A percentile compares a stretch with the other conserved stretches of the same genome.
phyloP scores from a whole-genome alignment of 768 basidiomycete genomes.

The Boletus reticulatus region DNA sequence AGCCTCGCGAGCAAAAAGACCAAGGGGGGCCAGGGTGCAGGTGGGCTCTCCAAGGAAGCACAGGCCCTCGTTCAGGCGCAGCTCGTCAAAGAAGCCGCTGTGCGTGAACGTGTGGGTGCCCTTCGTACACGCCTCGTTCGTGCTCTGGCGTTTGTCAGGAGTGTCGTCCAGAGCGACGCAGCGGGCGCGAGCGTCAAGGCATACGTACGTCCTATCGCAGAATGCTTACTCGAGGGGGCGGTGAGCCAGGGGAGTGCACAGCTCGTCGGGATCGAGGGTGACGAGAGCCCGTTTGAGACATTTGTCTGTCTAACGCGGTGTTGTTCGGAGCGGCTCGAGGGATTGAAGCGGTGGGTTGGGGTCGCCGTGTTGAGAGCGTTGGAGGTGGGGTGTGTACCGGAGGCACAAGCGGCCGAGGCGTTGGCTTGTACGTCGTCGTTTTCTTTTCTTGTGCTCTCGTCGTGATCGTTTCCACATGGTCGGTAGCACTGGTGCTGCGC shows the following conservation, averaged over 20 bases:
- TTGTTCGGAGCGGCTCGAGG: constrained; percentile 72
- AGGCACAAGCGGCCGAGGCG: constrained; percentile 69
- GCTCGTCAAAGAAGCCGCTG: constrained; percentile 62
- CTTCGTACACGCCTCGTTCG: constrained; percentile 58
- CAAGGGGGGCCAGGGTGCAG: constrained; percentile 15
- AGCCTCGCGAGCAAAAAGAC: constrained; percentile 77
- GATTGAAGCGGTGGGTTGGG: constrained; percentile 69
- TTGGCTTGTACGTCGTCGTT: constrained; percentile 37
- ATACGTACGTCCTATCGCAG: constrained; percentile 57
- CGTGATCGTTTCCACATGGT: neutral
- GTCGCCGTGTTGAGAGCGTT: constrained; percentile 80
- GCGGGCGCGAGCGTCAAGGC: constrained; percentile 41
- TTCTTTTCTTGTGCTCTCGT: neutral
- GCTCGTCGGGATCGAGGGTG: constrained; percentile 52
- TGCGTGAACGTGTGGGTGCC: constrained; percentile 56
- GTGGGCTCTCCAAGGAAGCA: no score
- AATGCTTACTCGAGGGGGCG: constrained; percentile 63
- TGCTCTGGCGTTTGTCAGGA: constrained; percentile 67
- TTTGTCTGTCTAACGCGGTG: constrained; percentile 70
- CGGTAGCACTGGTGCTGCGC: constrained; percentile 50
- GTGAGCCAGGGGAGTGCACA: constrained; percentile 50
- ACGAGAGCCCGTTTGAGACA: constrained; percentile 52
- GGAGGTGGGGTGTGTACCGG: constrained; percentile 63
- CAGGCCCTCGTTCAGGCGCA: no score
- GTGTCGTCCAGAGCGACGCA: constrained; percentile 46